Evolutionary conservation across 1,284 basidiomycete species (phyloP).

Genomic region (Microbotryum lychnidis-dioicae): DNA sequence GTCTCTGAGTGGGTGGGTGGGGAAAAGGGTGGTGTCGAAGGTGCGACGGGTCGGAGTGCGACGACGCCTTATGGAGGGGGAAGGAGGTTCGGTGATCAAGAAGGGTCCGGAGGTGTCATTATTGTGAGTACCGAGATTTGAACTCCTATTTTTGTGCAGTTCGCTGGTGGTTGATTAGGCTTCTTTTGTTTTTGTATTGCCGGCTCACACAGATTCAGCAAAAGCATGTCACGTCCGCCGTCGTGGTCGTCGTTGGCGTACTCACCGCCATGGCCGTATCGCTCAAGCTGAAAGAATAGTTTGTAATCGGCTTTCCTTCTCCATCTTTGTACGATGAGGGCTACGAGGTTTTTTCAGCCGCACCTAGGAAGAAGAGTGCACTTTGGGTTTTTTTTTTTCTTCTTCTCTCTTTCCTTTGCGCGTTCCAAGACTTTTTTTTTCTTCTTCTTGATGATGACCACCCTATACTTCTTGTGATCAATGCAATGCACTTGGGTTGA

Average conservation of each 20-base stretch:
- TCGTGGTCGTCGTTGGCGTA: constrained; percentile 37
- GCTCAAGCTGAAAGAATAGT: constrained; percentile 30
- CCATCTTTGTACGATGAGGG: no score
- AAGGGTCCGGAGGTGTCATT: background rate
- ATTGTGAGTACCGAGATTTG: constrained; percentile 12
- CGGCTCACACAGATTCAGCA: background rate
- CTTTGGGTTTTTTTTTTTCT: no score
- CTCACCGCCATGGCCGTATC: constrained; percentile 36
- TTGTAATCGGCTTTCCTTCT: no score
- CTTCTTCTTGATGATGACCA: no score
- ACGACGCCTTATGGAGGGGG: background rate
- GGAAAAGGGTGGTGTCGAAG: background rate
- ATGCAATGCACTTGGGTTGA: no score
- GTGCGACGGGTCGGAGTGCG: background rate
- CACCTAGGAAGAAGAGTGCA: no score
- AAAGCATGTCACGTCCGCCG: constrained; percentile 32
- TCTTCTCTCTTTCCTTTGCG: no score
- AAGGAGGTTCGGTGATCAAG: background rate
- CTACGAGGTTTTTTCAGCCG: no score
- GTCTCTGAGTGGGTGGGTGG: background rate
- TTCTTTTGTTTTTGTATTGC: background rate
- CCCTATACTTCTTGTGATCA: no score
- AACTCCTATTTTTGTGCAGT: background rate
- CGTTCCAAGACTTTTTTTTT: no score
- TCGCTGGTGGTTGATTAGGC: background rate